phyloP scores from a whole-genome alignment of 2,329 filamentous ascomycete genomes.

The Calonectria pteridis region DNA sequence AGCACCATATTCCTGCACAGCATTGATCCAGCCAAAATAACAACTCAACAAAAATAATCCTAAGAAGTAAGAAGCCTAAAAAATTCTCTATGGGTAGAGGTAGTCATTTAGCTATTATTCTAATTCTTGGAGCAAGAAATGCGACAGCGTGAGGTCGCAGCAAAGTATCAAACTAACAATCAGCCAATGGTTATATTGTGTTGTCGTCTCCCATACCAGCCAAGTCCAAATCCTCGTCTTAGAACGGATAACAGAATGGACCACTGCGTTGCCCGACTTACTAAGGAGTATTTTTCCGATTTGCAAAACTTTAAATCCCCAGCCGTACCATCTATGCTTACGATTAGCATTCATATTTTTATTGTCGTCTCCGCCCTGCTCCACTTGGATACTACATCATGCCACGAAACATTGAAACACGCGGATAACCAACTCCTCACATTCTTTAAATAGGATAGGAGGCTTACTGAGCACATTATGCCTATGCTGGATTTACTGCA shows the following conservation, averaged over 20 bases:
- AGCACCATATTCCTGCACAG: background rate
- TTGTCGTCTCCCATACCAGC: background rate
- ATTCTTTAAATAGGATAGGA: background rate
- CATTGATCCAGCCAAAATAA: too few relatives aligned
- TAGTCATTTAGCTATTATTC: too few relatives aligned
- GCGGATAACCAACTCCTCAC: background rate
- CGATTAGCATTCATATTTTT: background rate
- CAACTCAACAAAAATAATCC: too few relatives aligned
- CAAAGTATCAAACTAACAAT: too few relatives aligned
- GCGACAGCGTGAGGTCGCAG: too few relatives aligned
- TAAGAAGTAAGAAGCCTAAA: too few relatives aligned
- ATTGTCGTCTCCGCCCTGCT: background rate
- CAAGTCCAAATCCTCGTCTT: background rate
- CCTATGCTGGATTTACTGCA: background rate
- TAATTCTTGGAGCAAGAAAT: too few relatives aligned
- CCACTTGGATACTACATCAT: background rate
- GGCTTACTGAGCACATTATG: too few relatives aligned
- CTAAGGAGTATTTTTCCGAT: background rate
- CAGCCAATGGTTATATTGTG: too few relatives aligned
- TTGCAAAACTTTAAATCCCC: background rate
- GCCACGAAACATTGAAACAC: background rate
- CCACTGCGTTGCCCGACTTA: background rate
- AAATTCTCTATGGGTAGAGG: too few relatives aligned
- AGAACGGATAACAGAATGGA: background rate
- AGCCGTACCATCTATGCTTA: background rate